Percentiles rank a stretch among this genome's conserved stretches.
phyloP scores from a whole-genome alignment of 169 alveolate species.

The Plasmodium falciparum region DNA sequence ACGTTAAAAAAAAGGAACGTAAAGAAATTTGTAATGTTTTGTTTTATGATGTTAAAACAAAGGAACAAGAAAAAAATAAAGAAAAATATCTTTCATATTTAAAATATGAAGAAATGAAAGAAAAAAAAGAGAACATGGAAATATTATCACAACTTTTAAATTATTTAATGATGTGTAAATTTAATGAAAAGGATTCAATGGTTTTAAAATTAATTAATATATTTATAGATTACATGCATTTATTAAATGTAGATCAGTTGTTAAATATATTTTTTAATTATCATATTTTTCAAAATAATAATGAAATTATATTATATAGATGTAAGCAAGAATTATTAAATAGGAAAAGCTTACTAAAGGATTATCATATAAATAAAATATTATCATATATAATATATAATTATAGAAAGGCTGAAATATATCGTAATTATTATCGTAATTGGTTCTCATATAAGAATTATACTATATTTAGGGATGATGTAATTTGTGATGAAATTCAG shows the following conservation, averaged over 20 bases:
- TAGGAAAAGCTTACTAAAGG: constrained; percentile 25
- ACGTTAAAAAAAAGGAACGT: neutral
- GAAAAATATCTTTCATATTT: constrained; percentile 52
- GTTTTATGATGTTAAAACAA: constrained; percentile 60
- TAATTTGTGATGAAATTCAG: neutral
- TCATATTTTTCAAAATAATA: neutral
- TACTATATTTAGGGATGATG: constrained; percentile 7
- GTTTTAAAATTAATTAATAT: constrained; percentile 3
- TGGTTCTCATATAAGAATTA: neutral
- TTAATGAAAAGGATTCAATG: constrained; percentile 13
- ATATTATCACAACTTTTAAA: constrained; percentile 23
- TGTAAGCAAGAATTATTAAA: constrained; percentile 50
- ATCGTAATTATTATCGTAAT: constrained; percentile 12
- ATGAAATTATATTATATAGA: neutral
- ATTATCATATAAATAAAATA: constrained; percentile 38
- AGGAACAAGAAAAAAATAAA: constrained; percentile 51
- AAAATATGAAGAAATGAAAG: constrained; percentile 14
- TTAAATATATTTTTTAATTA: constrained; percentile 31
- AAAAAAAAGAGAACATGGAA: constrained; percentile 29
- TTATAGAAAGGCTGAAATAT: constrained; percentile 10
- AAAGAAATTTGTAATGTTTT: constrained; percentile 16
- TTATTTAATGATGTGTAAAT: constrained; percentile 32
- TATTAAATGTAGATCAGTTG: constrained; percentile 30
- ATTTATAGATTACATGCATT: constrained; percentile 12
- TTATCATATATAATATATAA: constrained; percentile 32